These are phyloP conservation scores for Curvularia eragrostidis DNA, from an alignment of 2,329 filamentous ascomycete species.

Conservation along the genomic window DNA sequence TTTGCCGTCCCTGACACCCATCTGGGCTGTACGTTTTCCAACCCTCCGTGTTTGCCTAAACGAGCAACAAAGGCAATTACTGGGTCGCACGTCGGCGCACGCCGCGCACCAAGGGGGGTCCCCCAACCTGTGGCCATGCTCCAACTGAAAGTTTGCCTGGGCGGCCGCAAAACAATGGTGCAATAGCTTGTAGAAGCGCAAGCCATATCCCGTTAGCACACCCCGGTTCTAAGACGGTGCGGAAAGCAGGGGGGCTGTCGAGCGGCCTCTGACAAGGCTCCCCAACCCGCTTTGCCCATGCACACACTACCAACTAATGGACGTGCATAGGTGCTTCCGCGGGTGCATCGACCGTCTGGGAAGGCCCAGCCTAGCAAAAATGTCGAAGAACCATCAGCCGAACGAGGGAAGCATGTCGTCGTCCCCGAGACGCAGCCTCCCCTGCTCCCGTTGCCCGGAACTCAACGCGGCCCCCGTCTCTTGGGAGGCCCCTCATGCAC, in stretches of 20 bases:
- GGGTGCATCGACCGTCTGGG: constrained; percentile 45
- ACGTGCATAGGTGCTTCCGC: constrained; percentile 44
- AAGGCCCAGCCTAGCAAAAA: constrained; percentile 36
- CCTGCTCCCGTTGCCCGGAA: constrained; percentile 48
- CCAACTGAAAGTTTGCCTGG: constrained; percentile 32
- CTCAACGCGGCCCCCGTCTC: constrained; percentile 46
- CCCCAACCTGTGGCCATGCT: constrained; percentile 30
- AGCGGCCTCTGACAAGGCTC: constrained; percentile 36
- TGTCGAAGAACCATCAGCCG: constrained; percentile 52
- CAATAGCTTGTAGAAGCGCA: constrained; percentile 32
- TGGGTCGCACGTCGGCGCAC: constrained; percentile 24
- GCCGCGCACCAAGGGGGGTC: constrained; percentile 23
- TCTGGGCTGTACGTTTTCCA: constrained; percentile 4
- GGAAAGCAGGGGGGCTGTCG: constrained; percentile 34
- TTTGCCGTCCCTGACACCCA: background rate
- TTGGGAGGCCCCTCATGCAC: constrained; percentile 50
- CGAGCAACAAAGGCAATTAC: constrained; percentile 15
- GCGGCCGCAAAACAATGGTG: constrained; percentile 36
- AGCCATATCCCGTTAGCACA: constrained; percentile 30
- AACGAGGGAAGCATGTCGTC: constrained; percentile 48
- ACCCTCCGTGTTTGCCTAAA: constrained; percentile 14
- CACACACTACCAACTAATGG: constrained; percentile 32
- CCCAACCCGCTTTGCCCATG: constrained; percentile 36
- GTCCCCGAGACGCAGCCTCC: constrained; percentile 42
- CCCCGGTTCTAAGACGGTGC: constrained; percentile 35